Evolutionary conservation across 352 stramenopile genomes (phyloP), one percentile per base, ranked within the genome.

Genomic region (Thraustochytrium striatum): DNA sequence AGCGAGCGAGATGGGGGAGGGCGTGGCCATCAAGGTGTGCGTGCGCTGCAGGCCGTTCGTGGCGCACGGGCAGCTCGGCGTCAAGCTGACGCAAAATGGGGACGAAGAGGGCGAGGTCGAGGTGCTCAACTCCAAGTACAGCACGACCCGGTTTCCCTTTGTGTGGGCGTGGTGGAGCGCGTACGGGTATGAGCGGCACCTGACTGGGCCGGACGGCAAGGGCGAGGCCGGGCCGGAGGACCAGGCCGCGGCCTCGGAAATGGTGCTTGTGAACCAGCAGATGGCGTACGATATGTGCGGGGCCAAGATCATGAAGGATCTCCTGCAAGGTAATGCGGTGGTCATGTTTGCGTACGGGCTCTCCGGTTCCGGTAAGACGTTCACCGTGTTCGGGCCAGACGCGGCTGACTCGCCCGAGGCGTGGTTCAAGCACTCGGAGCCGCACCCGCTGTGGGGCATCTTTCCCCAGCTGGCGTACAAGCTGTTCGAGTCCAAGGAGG

Each of bases 131-230:
- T 95, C 89, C 61, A 91, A 89, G 57, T 97, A 97, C 83, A 94
- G 90, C 38, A 97, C 91, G 36, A 97, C 87, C 38, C 87, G 92
- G 36, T 97, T 97, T 55, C 86, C 87, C 32, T 97, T 97, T 78
- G 94, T 88, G 70, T 97, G 95, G 79, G 83, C 90, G 32, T 97
- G 92, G 93, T 97, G 91, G 93, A 95, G 89, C 62, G 92, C 91
- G 2, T 97, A 96, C 82, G 91, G 92, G 21, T 97, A 91, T 84
- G 85, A 96, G 82, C 88, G 91, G 21, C 89, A 96, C 50, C 86
- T 95, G 68, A 69, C 57, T 1, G 43, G 52, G 16, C 58, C 72
- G 1, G 57, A 81, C 13, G 72, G 52, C 11, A 47, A 78, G 41
- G 58, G 43, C 8, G 61, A 65, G 28, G 25, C 43, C 19, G 9